Base-by-base conservation (phyloP, 768 basidiomycete genomes). In the Coprinopsis cinerea region DNA sequence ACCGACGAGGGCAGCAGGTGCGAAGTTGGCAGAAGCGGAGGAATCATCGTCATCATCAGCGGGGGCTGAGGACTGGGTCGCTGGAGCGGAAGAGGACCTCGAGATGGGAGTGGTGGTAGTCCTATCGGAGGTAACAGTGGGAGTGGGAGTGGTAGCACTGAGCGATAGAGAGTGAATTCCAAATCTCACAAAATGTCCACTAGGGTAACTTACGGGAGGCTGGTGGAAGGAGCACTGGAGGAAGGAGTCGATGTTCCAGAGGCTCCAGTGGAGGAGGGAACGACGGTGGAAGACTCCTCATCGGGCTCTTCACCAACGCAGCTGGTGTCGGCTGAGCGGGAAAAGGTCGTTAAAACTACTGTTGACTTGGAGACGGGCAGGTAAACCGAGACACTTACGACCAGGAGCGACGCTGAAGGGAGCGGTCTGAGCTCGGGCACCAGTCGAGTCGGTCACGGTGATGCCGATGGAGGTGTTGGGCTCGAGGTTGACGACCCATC, bases 371-470 rank as follows among this genome's bases (percentile, higher is more conserved):
- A 20, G 28, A 11, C 4, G 36, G 22, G 20, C 13, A 2, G 11
- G 32, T 3, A 41, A 28, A 11, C 15, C 24, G 40, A 36, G 11
- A 15, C n/a, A 67, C 83, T 40, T 68, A 86, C 86, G 32, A 44
- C 81, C 73, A 5, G 66, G 0, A 25, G 62, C 56, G 53, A 87
- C 60, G 14, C 63, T 69, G 70, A 88, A 73, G 2, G 78, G 26
- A 4, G 75, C 85, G 2, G 75, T 65, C 57, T 81, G 81, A 0
- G 62, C 70, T 42, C 61, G 22, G 0, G 18, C 0, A 58, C 91
- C 90, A 26, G 67, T 77, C 48, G 49, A 62, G 59, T 93, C 91
- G 60, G 75, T 77, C 53, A 92, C 52, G 11, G 67, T 71, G 24
- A 91, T 61, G 45, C 78, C 82, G 49, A 91, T 44, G 3, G 69